These are phyloP conservation scores for Cyberlindnera meyerae DNA, from an alignment of 805 yeast genomes.

Conservation along the genomic window DNA sequence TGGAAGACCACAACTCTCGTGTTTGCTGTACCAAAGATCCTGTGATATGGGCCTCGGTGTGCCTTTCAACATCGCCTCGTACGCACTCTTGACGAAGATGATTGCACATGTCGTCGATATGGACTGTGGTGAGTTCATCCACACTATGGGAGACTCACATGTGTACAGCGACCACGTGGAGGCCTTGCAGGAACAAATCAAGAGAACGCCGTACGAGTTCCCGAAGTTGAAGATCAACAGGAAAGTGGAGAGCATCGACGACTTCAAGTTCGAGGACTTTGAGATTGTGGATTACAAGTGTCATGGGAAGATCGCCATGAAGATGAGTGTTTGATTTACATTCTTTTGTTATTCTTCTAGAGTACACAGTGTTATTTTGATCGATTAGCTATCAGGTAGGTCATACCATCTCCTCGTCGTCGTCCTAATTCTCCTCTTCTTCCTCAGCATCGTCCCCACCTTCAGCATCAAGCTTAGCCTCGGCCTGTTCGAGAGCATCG, in stretches of 20 bases:
- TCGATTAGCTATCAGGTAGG: too few species aligned
- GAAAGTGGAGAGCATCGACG: conserved; percentile 70
- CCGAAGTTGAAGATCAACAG: conserved; percentile 75
- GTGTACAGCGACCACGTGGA: conserved; percentile 91
- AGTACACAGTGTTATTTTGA: too few species aligned
- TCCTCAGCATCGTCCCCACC: conserved; percentile 9
- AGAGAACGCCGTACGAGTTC: conserved; percentile 70
- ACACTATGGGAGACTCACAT: conserved; percentile 96
- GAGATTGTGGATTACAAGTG: conserved; percentile 78
- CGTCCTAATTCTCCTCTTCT: conserved; percentile 13
- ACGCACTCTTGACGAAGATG: conserved; percentile 89
- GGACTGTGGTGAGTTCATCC: conserved; percentile 94
- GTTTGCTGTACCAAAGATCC: conserved; percentile 92
- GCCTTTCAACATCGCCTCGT: conserved; percentile 96
- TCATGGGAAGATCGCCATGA: conserved; percentile 82
- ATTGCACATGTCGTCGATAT: conserved; percentile 92
- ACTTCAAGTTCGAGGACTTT: conserved; percentile 84
- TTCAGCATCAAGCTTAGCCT: conserved; percentile 17
- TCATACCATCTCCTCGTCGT: conserved; percentile 5
- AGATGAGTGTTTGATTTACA: conserved; percentile 78
- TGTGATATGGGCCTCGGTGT: conserved; percentile 99
- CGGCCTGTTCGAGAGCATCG: conserved; percentile 19
- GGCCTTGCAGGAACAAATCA: conserved; percentile 76
- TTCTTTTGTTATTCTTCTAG: neutral
- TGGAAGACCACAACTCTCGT: conserved; percentile 66